A percentile compares a stretch with the other conserved stretches of the same genome.
Evolutionary conservation across 2,329 filamentous ascomycete genomes (phyloP).

Genomic region (Claviceps sp.): DNA sequence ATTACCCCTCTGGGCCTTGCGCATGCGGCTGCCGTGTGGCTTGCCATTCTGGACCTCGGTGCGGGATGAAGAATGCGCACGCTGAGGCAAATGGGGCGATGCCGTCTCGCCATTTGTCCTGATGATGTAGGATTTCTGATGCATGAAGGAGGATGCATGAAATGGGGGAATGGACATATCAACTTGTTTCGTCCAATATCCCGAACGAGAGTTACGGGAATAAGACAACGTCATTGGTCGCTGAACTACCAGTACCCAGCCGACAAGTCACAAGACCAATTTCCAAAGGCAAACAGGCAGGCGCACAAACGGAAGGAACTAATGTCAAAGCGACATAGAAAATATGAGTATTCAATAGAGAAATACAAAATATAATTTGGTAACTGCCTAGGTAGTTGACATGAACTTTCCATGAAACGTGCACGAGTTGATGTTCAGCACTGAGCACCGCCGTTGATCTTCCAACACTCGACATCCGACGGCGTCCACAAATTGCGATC

Average conservation of each 20-base stretch:
- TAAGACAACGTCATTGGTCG: neutral
- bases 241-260: neutral
- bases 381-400: too few relatives aligned
- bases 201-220: neutral
- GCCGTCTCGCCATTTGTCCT: neutral
- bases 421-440: too few relatives aligned
- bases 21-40: neutral
- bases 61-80: neutral
- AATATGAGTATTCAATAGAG: neutral
- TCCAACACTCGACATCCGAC: too few relatives aligned
- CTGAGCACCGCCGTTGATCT: too few relatives aligned
- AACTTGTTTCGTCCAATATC: neutral
- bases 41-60: neutral
- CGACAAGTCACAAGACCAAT: too few relatives aligned
- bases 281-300: too few relatives aligned
- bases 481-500: too few relatives aligned
- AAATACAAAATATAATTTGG: too few relatives aligned
- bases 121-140: neutral
- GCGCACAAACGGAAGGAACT: neutral
- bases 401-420: too few relatives aligned
- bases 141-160: neutral
- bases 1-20: neutral
- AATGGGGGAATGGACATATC: neutral
- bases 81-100: neutral
- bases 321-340: neutral